These are phyloP conservation scores for Iris pallida DNA, from an alignment of 116 monocot genomes.

Conservation along the genomic window DNA sequence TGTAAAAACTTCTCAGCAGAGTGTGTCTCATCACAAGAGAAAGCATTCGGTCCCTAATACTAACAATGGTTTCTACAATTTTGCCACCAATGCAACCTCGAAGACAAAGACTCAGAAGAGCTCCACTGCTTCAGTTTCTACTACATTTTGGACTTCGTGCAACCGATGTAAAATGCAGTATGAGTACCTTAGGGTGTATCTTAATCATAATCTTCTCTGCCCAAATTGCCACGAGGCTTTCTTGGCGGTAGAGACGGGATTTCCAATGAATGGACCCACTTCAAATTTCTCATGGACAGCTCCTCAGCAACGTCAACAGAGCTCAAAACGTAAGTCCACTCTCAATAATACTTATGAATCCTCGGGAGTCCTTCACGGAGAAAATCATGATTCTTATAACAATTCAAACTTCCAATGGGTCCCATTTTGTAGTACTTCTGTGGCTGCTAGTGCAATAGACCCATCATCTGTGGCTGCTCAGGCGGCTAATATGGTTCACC, in stretches of 20 bases:
- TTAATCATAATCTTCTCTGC: constrained; percentile 85
- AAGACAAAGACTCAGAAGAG: constrained; percentile 2
- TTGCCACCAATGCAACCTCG: constrained; percentile 1
- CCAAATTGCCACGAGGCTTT: constrained; percentile 77
- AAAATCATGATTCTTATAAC: constrained; percentile 14
- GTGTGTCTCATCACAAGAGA: constrained; percentile 7
- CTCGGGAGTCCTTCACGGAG: constrained; percentile 5
- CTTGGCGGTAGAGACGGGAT: constrained; percentile 59
- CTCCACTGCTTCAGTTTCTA: constrained; percentile 8
- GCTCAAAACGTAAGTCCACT: constrained; percentile 2
- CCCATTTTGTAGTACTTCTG: constrained; percentile 27
- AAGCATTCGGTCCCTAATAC: constrained; percentile 15
- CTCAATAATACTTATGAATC: constrained; percentile 6
- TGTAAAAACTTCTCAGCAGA: constrained; percentile 5
- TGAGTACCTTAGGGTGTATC: constrained; percentile 79
- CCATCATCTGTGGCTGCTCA: constrained; percentile 46
- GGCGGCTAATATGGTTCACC: constrained; percentile 48
- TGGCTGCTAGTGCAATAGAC: constrained; percentile 35
- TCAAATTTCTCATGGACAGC: constrained; percentile 23
- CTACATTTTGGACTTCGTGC: constrained; percentile 93
- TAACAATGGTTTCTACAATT: constrained; percentile 18
- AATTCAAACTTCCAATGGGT: constrained; percentile 38
- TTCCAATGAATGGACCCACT: constrained; percentile 35
- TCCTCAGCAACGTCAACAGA: constrained; percentile 23
- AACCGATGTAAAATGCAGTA: constrained; percentile 86